Percentiles rank a stretch among this genome's conserved stretches.
phyloP scores from a whole-genome alignment of 1,139 yeast genomes.

The Taphrina flavorubra region DNA sequence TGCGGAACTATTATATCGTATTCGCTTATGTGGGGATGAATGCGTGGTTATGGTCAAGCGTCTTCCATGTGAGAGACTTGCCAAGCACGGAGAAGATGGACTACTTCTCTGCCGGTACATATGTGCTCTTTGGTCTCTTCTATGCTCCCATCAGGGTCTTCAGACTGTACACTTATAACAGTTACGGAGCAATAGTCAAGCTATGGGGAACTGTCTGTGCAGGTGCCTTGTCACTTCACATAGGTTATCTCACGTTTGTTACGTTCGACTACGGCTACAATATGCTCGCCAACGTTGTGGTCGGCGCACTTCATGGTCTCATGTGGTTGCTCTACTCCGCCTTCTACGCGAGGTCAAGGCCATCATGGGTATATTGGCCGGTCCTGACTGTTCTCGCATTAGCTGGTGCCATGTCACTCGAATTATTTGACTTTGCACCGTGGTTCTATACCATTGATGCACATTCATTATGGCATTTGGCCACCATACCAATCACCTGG shows the following conservation, averaged over 20 bases:
- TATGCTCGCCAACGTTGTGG: slow-evolving; percentile 83
- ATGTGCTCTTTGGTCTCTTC: slow-evolving; percentile 80
- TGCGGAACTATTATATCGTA: slow-evolving; percentile 56
- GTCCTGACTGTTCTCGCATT: slow-evolving; percentile 61
- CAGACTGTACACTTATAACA: slow-evolving; percentile 59
- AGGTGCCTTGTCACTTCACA: slow-evolving; percentile 64
- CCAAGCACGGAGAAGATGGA: slow-evolving; percentile 80
- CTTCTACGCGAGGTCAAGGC: slow-evolving; percentile 42
- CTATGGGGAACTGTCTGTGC: slow-evolving; percentile 57
- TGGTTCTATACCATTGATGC: slow-evolving; percentile 72
- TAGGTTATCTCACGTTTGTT: slow-evolving; percentile 64
- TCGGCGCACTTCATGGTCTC: slow-evolving; percentile 76
- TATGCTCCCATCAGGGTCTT: slow-evolving; percentile 66
- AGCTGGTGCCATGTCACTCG: slow-evolving; percentile 78
- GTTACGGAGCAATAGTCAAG: slow-evolving; percentile 49
- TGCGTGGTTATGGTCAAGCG: slow-evolving; percentile 86
- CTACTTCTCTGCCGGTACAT: slow-evolving; percentile 89
- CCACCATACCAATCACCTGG: slow-evolving; percentile 66
- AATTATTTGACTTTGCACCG: slow-evolving; percentile 87
- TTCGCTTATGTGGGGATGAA: slow-evolving; percentile 70
- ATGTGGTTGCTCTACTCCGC: slow-evolving; percentile 56
- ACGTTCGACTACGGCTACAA: slow-evolving; percentile 93
- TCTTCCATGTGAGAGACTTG: slow-evolving; percentile 87
- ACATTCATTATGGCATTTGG: slow-evolving; percentile 74
- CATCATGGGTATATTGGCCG: slow-evolving; percentile 60